Evolutionary conservation across 345 rosid genomes (phyloP), one percentile per base, ranked within the genome.

Genomic region (Eucalyptus cladocalyx): DNA sequence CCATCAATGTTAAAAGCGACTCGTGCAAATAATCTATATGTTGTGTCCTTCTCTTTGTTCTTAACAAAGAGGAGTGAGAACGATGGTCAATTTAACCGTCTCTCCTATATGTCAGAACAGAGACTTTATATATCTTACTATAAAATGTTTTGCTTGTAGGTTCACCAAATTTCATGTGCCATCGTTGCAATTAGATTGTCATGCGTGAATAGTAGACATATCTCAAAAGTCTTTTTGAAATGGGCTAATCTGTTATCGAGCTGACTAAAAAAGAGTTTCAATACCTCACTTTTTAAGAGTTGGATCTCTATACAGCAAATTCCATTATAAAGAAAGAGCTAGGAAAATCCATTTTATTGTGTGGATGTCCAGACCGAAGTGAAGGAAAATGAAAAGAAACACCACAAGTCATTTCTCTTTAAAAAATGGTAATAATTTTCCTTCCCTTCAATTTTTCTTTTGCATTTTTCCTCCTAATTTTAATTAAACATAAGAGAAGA

Each of bases 201-300:
- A 53, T 53, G 24, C 11, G 0, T 21, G 58, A 53, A 53, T 53
- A 19, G 24, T 53, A 53, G 58, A 53, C 24, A 53, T 53, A 53
- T 53, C 58, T 53, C 58, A 53, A 53, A 53, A 53, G 26, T 53
- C 26, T 53, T 53, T 53, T 8, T 3, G 65, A 58, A 58, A 58
- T 26, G n/a, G 30, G 6, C 15, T 11, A 58, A 30, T 26, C 1
- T 0, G 7, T 58, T 21, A 26, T 6, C 0, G 2, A 26, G 8
- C 69, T 1, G 7, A 65, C 10, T n/a, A 65, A 65, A 6, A 65
- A 15, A 30, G 72, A 65, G 19, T 7, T 32, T 14, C 9, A 17
- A n/a, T 7, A 4, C 37, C 37, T 16, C 37, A 4, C 37, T 5
- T 5, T 5, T 7, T n/a, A n/a, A 65, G 37, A 65, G 72, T 30